Percentiles rank a stretch among this genome's conserved stretches.
Evolutionary conservation across 805 yeast species (phyloP).

Genomic region (Kurtzmaniella fragi): DNA sequence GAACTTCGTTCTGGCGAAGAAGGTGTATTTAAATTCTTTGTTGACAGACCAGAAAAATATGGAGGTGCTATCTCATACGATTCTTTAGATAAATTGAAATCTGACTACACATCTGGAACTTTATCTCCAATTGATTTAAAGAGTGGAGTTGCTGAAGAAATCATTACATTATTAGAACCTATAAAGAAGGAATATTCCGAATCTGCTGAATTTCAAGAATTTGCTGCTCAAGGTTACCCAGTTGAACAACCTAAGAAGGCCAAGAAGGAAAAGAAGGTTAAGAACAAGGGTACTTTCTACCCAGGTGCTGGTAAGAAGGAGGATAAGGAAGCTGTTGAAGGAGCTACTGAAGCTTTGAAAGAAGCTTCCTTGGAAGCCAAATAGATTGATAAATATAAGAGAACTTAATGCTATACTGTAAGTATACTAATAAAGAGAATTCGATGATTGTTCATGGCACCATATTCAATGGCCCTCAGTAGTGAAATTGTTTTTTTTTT

Average conservation of each 20-base stretch:
- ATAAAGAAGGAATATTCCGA: conserved; percentile 63
- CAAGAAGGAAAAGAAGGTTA: conserved; percentile 69
- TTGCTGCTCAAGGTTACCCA: conserved; percentile 81
- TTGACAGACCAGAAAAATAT: conserved; percentile 92
- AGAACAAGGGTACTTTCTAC: conserved; percentile 85
- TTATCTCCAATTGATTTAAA: conserved; percentile 93
- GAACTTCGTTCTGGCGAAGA: conserved; percentile 59
- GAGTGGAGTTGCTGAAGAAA: conserved; percentile 82
- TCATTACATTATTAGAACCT: conserved; percentile 78
- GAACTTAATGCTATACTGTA: background rate
- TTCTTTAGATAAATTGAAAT: conserved; percentile 62
- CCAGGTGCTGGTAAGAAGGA: conserved; percentile 52
- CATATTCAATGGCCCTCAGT: too few relatives aligned
- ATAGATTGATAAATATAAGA: conserved; percentile 6
- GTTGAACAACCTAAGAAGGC: conserved; percentile 55
- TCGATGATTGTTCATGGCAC: too few relatives aligned
- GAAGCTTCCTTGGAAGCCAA: conserved; percentile 27
- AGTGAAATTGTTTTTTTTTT: background rate
- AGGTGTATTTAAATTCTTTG: conserved; percentile 58
- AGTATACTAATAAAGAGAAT: too few relatives aligned
- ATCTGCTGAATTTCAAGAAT: conserved; percentile 68
- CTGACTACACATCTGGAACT: conserved; percentile 66
- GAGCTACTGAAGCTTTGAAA: conserved; percentile 33
- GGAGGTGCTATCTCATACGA: conserved; percentile 86
- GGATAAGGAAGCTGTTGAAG: conserved; percentile 19